Conservation (phyloP, 805 yeast genomes). For the Myxozyma vanderwaltii region DNA sequence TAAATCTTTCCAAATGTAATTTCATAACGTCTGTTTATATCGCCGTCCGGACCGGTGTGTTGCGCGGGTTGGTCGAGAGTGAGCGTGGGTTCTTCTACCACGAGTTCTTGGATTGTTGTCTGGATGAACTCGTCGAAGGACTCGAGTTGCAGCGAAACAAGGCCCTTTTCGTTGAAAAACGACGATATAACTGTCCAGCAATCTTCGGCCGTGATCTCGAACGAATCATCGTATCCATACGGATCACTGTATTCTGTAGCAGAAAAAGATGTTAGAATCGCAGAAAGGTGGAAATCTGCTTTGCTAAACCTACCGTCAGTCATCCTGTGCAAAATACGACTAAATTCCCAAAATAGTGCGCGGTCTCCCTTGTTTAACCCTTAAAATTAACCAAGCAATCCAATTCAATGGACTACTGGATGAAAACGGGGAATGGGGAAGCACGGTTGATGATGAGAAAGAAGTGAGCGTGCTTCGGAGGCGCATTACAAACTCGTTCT, state of each 20-base stretch:
- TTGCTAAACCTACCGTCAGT: constrained; percentile 20
- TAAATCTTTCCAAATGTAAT: constrained; percentile 97
- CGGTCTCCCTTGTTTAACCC: neutral
- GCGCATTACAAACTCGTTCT: constrained; percentile 9
- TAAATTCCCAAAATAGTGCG: neutral
- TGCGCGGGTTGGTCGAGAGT: constrained; percentile 98
- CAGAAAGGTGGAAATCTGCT: neutral
- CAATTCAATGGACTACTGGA: constrained; percentile 19
- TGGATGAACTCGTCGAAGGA: constrained; percentile 98
- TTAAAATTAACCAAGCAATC: constrained; percentile 9
- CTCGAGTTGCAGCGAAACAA: constrained; percentile 96
- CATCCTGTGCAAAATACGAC: constrained; percentile 14
- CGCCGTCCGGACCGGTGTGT: constrained; percentile 85
- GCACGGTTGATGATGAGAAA: neutral
- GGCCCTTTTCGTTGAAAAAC: constrained; percentile 93
- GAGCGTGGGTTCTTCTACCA: constrained; percentile 90
- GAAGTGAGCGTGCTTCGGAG: neutral
- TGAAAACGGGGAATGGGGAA: neutral
- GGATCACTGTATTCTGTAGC: constrained; percentile 50
- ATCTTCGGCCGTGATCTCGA: constrained; percentile 91
- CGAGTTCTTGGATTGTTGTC: constrained; percentile 94
- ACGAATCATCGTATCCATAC: constrained; percentile 69
- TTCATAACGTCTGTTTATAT: constrained; percentile 88
- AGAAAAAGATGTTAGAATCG: neutral
- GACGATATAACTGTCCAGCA: constrained; percentile 98